Percentiles rank a stretch among this genome's conserved stretches.
Evolutionary conservation across 2,329 filamentous ascomycete genomes (phyloP).

Genomic region (Eurotiales sp.): DNA sequence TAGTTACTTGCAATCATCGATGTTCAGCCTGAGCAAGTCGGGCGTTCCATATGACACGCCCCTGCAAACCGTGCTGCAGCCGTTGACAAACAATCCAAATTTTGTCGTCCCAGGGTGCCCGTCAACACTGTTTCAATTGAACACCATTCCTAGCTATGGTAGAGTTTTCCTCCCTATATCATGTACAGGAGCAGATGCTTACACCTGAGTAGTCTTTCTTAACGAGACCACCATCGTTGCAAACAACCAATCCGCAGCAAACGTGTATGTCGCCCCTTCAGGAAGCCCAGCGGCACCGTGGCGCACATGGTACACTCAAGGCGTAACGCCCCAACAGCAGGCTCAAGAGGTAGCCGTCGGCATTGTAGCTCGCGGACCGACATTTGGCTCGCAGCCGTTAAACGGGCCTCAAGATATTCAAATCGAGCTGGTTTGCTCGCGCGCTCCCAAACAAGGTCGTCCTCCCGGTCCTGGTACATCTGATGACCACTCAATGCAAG

Average conservation of each 20-base stretch:
- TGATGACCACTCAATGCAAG: not conserved
- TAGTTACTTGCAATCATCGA: slow-evolving; percentile 21
- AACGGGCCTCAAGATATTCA: slow-evolving; percentile 28
- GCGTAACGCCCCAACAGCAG: slow-evolving; percentile 29
- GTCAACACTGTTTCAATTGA: slow-evolving; percentile 30
- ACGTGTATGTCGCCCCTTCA: slow-evolving; percentile 26
- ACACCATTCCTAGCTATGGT: slow-evolving; percentile 31
- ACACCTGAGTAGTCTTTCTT: slow-evolving; percentile 26
- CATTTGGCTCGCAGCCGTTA: slow-evolving; percentile 24
- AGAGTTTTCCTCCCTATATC: slow-evolving; percentile 15
- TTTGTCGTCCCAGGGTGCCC: slow-evolving; percentile 27
- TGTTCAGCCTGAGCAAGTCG: slow-evolving; percentile 26
- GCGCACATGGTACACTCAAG: slow-evolving; percentile 35
- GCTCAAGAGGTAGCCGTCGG: slow-evolving; percentile 35
- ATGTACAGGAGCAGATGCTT: not conserved
- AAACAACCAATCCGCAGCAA: slow-evolving; percentile 18
- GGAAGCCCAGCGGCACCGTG: slow-evolving; percentile 29
- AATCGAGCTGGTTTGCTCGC: slow-evolving; percentile 34
- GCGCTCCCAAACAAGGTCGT: slow-evolving; percentile 24
- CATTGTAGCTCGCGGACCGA: slow-evolving; percentile 33
- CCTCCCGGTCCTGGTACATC: not conserved
- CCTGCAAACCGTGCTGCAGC: slow-evolving; percentile 26
- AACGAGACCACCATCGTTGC: slow-evolving; percentile 21
- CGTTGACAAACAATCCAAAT: slow-evolving; percentile 21
- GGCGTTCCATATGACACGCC: slow-evolving; percentile 27